phyloP scores from a whole-genome alignment of 139 green algal genomes.

The Asterochloris erici region DNA sequence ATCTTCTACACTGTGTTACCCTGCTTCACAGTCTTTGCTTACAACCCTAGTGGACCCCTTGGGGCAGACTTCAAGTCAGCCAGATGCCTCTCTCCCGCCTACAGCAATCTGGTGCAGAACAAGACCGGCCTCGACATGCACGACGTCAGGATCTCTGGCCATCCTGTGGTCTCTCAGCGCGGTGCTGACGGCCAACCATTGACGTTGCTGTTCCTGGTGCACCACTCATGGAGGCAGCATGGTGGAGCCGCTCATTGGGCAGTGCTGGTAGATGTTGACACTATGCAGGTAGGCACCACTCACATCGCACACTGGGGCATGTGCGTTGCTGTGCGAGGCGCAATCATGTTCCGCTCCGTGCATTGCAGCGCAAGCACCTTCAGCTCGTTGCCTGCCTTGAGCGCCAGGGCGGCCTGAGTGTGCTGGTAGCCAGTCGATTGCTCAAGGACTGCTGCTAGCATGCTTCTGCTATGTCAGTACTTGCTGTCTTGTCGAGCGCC shows the following conservation, averaged over 20 bases:
- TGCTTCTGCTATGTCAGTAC: too few species aligned
- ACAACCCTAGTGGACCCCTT: neutral
- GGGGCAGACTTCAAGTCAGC: neutral
- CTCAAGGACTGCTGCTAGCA: too few species aligned
- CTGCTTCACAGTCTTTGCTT: neutral
- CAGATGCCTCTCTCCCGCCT: neutral
- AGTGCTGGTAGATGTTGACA: neutral
- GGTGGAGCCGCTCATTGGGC: conserved; percentile 2
- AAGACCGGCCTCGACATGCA: neutral
- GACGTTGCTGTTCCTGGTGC: neutral
- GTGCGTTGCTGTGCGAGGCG: too few species aligned
- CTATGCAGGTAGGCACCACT: neutral
- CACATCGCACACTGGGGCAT: too few species aligned
- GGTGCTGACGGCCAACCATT: neutral
- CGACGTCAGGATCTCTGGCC: conserved; percentile 1
- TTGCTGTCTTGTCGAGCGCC: too few species aligned
- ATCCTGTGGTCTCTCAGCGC: neutral
- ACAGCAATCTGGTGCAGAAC: neutral
- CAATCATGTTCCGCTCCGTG: too few species aligned
- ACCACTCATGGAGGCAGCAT: conserved; percentile 3
- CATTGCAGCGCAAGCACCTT: too few species aligned
- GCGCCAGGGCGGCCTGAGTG: too few species aligned
- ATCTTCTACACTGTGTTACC: conserved; percentile 11
- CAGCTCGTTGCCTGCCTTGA: too few species aligned
- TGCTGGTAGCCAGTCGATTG: too few species aligned